phyloP scores from a whole-genome alignment of 805 yeast genomes.

The Wickerhamiella occidentalis region DNA sequence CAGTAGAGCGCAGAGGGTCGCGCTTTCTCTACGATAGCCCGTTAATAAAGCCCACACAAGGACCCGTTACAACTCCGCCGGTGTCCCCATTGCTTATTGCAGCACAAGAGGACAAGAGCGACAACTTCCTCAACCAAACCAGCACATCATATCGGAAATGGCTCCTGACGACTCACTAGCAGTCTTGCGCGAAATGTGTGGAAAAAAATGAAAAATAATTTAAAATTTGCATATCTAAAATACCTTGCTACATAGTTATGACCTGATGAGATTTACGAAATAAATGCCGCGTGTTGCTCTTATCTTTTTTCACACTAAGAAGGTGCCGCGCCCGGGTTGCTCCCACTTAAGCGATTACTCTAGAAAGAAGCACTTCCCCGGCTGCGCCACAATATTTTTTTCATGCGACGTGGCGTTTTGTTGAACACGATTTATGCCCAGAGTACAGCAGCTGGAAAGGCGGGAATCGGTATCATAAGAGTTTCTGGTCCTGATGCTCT shows the following conservation, averaged over 20 bases:
- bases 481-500: conserved; percentile 52
- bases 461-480: conserved; percentile 82
- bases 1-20: conserved; percentile 6
- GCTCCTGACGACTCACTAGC: conserved; percentile 9
- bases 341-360: background rate
- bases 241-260: conserved; percentile 9
- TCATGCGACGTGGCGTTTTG: background rate
- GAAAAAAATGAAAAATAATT: background rate
- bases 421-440: conserved; percentile 77
- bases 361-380: background rate
- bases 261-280: background rate
- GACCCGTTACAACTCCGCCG: conserved; percentile 15
- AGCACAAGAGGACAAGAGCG: conserved; percentile 1
- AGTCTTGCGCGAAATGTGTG: background rate
- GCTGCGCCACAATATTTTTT: background rate
- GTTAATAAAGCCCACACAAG: conserved; percentile 18
- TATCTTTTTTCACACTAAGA: background rate
- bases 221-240: background rate
- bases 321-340: background rate
- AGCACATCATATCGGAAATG: conserved; percentile 11
- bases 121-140: conserved; percentile 6
- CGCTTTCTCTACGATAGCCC: conserved; percentile 22
- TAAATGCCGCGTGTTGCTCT: background rate
- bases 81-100: conserved; percentile 22
- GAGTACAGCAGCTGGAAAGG: conserved; percentile 66